Conservation (phyloP, 176 grass and related monocot genomes). For the Rhynchospora breviuscula region DNA sequence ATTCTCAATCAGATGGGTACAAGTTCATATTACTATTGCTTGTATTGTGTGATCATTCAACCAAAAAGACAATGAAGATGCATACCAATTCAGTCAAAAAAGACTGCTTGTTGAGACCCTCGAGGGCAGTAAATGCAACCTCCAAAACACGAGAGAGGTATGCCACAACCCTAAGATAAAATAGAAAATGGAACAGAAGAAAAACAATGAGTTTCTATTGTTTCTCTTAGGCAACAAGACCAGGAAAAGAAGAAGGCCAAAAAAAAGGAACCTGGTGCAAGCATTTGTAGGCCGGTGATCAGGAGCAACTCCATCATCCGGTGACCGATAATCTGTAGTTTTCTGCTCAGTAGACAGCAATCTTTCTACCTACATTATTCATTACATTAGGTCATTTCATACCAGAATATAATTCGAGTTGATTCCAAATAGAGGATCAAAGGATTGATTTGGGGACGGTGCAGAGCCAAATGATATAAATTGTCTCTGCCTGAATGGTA, state of each 20-base stretch:
- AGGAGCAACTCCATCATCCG: conserved; percentile 87
- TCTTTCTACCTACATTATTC: conserved; percentile 72
- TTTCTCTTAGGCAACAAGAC: not conserved
- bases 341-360: conserved; percentile 95
- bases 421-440: not conserved
- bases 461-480: not conserved
- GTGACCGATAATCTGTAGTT: conserved; percentile 79
- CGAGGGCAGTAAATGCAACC: conserved; percentile 88
- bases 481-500: not conserved
- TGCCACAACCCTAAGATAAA: conserved; percentile 81
- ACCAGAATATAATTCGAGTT: not conserved
- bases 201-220: conserved; percentile 10
- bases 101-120: conserved; percentile 99
- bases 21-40: not conserved
- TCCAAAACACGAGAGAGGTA: conserved; percentile 98
- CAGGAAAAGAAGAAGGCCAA: not conserved
- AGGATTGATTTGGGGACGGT: not conserved
- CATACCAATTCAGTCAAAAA: conserved; percentile 97
- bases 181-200: conserved; percentile 31
- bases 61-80: not conserved
- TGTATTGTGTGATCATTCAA: not conserved
- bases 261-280: conserved; percentile 65
- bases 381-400: not conserved
- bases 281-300: conserved; percentile 97
- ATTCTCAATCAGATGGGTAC: not conserved